Evolutionary conservation across 2,329 filamentous ascomycete genomes (phyloP), one percentile per base, ranked within the genome.

Genomic region (Ilyonectria destructans): DNA sequence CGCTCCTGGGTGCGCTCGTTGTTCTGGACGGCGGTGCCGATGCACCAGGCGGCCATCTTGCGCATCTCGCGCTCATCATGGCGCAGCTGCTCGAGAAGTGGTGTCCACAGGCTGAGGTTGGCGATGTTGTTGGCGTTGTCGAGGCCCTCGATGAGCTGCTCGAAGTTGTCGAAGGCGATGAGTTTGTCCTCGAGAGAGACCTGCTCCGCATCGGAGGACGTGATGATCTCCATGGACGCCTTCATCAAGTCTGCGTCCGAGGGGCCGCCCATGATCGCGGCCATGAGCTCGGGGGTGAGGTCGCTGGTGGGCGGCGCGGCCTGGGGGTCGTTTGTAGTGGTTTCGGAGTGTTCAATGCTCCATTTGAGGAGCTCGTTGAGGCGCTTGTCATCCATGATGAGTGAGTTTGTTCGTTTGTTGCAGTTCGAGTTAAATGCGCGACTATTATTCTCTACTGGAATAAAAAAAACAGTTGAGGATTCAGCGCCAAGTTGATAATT

Each of bases 121-220:
- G 91, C 91, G 74, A 99, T 89, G 83, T 98, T 97, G 85, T 98
- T 99, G 66, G 96, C 96, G 81, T 99, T 99, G 86, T 99, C 96
- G 75, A 98, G 90, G 70, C 89, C 91, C 85, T 98, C 95, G 76
- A 98, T 92, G 67, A 97, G 86, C 81, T 97, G 94, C 84, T 97
- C 95, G 70, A 98, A 92, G 84, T 98, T 97, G 87, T 97, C 95
- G 82, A 97, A 97, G 43, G 95, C 95, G 65, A 91, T 89, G 61
- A 97, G 83, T 80, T 93, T 94, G 82, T 94, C 89, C 49, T 94
- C 92, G 57, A 96, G 86, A 4, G 89, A 88, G 63, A 92, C 84
- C 64, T 77, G 61, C 48, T 92, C 87, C 9, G 90, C 84, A 74
- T 88, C 86, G 1, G 83, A 72, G 19, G 90, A 89, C 10, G 86